Evolutionary conservation across 2,329 filamentous ascomycete species (phyloP).

Genomic region (Phyllosticta paracitricarpa): DNA sequence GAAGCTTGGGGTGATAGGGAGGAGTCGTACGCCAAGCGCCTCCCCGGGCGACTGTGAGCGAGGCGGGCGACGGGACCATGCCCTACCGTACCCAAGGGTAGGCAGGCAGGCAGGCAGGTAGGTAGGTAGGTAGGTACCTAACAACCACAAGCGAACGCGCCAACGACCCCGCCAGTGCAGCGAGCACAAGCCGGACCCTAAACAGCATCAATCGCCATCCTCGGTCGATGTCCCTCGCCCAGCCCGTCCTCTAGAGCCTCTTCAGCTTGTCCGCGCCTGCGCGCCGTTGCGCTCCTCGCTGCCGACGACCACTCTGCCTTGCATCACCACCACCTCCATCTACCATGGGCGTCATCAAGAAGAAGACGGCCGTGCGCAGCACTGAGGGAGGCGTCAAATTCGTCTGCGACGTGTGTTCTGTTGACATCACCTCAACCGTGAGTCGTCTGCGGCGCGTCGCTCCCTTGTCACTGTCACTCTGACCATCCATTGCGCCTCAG

Average conservation of each 20-base stretch:
- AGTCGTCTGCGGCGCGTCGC: slow-evolving; percentile 25
- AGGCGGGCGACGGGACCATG: too few species aligned
- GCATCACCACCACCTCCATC: background rate
- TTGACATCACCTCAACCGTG: slow-evolving; percentile 94
- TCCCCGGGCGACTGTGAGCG: background rate
- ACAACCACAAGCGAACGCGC: background rate
- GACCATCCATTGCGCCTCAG: slow-evolving; percentile 36
- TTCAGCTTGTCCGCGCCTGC: background rate
- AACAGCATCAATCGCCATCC: background rate
- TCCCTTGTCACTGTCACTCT: background rate
- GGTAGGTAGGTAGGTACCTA: background rate
- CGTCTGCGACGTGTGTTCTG: slow-evolving; percentile 93
- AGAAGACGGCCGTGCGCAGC: slow-evolving; percentile 79
- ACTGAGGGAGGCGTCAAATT: slow-evolving; percentile 75
- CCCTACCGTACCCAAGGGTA: background rate
- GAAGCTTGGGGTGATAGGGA: background rate
- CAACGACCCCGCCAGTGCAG: background rate
- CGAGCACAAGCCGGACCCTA: background rate
- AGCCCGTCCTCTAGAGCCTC: background rate
- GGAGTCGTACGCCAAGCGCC: background rate
- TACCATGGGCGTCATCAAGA: slow-evolving; percentile 85
- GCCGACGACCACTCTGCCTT: too few species aligned
- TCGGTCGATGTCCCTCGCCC: background rate
- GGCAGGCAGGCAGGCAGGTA: too few species aligned
- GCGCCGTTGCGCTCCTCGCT: background rate